These are phyloP conservation scores for Noccaea caerulescens DNA, from an alignment of 345 rosid species.

Conservation along the genomic window DNA sequence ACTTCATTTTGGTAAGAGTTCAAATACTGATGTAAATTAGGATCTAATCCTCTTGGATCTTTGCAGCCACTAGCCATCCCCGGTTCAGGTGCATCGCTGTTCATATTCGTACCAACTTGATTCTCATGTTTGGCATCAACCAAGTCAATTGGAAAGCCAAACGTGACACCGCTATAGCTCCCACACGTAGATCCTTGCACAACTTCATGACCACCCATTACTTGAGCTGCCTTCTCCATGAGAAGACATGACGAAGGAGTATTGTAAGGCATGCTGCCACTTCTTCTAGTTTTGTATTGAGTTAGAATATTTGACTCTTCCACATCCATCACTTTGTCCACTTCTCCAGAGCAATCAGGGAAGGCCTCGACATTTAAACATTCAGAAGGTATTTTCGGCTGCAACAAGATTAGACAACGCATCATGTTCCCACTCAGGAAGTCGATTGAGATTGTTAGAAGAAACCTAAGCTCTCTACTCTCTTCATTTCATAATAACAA, in stretches of 20 bases:
- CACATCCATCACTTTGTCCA: constrained; percentile 48
- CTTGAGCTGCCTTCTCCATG: constrained; percentile 45
- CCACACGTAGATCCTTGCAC: constrained; percentile 45
- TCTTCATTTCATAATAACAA: constrained; percentile 5
- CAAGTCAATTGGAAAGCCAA: constrained; percentile 38
- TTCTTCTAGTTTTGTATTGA: constrained; percentile 43
- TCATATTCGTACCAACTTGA: constrained; percentile 46
- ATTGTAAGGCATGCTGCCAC: constrained; percentile 37
- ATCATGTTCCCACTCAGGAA: constrained; percentile 36
- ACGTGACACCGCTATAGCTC: constrained; percentile 46
- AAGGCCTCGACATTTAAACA: constrained; percentile 48
- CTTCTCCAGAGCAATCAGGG: constrained; percentile 46
- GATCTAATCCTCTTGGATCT: constrained; percentile 44
- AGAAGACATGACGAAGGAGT: constrained; percentile 44
- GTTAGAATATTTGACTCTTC: constrained; percentile 44
- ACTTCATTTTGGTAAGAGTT: constrained; percentile 44
- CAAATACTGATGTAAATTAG: constrained; percentile 39
- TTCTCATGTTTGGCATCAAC: constrained; percentile 46
- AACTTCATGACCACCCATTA: constrained; percentile 47
- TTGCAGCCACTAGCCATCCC: constrained; percentile 54
- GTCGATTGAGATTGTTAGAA: constrained; percentile 2
- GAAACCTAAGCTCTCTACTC: constrained; percentile 27
- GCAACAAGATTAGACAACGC: constrained; percentile 39
- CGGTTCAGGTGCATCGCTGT: constrained; percentile 37
- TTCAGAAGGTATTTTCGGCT: constrained; percentile 57